Evolutionary conservation across 2,329 filamentous ascomycete species (phyloP).

Genomic region (Sporothrix schenckii): DNA sequence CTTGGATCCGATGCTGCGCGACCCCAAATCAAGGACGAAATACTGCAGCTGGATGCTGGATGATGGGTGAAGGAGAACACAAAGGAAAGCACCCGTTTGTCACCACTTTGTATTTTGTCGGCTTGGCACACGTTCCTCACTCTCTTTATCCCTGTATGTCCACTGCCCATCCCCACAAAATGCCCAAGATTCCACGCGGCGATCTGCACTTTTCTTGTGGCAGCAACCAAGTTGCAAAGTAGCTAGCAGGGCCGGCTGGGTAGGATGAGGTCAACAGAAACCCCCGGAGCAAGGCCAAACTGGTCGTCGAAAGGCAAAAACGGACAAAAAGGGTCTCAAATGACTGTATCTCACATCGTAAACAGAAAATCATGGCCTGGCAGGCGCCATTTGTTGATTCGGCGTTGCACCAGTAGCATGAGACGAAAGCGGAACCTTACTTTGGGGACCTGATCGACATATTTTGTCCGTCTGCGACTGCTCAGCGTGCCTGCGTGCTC

Average conservation of each 20-base stretch:
- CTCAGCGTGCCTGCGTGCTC: too few relatives aligned
- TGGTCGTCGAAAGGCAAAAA: constrained; percentile 7
- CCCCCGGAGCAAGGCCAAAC: neutral
- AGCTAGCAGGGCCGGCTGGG: neutral
- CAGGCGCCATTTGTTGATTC: constrained; percentile 9
- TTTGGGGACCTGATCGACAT: constrained; percentile 22
- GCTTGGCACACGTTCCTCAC: neutral
- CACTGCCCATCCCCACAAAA: constrained; percentile 8
- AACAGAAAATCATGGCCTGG: neutral
- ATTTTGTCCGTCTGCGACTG: neutral
- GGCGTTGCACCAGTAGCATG: neutral
- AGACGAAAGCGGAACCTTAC: too few relatives aligned
- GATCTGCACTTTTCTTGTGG: constrained; percentile 11
- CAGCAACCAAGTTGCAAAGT: too few relatives aligned
- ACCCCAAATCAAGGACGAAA: neutral
- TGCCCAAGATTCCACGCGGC: constrained; percentile 17
- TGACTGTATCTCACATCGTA: too few relatives aligned
- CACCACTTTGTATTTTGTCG: too few relatives aligned
- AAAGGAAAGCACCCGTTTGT: too few relatives aligned
- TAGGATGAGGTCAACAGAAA: neutral
- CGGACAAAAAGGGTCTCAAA: too few relatives aligned
- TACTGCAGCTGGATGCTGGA: neutral
- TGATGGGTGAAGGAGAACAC: neutral
- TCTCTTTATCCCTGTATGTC: neutral
- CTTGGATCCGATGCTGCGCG: constrained; percentile 1